These are phyloP conservation scores for Epichloe bromicola DNA, from an alignment of 2,329 filamentous ascomycete species.

Conservation along the genomic window DNA sequence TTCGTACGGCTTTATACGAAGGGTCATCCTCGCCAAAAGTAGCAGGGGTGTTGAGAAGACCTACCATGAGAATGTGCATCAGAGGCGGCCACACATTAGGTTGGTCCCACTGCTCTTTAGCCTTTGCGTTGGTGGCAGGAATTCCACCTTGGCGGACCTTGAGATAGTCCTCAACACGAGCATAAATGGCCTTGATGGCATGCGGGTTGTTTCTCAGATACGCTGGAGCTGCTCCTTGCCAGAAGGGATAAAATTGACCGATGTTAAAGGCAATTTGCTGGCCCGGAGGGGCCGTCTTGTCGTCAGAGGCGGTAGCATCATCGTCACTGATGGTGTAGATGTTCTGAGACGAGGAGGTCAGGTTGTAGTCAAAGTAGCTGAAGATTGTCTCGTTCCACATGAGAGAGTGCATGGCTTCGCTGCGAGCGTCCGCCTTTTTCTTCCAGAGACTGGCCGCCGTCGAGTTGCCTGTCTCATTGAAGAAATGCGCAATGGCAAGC, in stretches of 20 bases:
- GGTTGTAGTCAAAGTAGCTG: conserved; percentile 58
- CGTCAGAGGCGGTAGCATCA: conserved; percentile 21
- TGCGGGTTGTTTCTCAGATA: conserved; percentile 44
- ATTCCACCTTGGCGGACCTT: conserved; percentile 41
- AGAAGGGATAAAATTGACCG: conserved; percentile 56
- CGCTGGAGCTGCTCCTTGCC: conserved; percentile 49
- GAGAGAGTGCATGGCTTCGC: conserved; percentile 47
- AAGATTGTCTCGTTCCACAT: conserved; percentile 52
- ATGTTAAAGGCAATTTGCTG: conserved; percentile 44
- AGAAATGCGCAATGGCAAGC: conserved; percentile 41
- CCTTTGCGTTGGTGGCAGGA: conserved; percentile 46
- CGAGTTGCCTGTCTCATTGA: conserved; percentile 35
- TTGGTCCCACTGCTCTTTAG: conserved; percentile 57
- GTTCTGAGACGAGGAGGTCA: conserved; percentile 43
- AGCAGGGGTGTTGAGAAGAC: conserved; percentile 45
- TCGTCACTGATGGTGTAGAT: conserved; percentile 38
- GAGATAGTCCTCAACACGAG: conserved; percentile 40
- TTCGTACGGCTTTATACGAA: conserved; percentile 39
- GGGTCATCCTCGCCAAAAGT: conserved; percentile 41
- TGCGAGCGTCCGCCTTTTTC: conserved; percentile 36
- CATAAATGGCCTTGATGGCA: conserved; percentile 41
- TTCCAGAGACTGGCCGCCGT: conserved; percentile 37
- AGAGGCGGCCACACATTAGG: conserved; percentile 59
- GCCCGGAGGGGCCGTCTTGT: conserved; percentile 34
- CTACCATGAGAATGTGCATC: conserved; percentile 50